Percentiles rank a stretch among this genome's conserved stretches.
These are phyloP conservation scores for Gracilaria vermiculophylla DNA, from an alignment of 23 red algal genomes.

Conservation along the genomic window DNA sequence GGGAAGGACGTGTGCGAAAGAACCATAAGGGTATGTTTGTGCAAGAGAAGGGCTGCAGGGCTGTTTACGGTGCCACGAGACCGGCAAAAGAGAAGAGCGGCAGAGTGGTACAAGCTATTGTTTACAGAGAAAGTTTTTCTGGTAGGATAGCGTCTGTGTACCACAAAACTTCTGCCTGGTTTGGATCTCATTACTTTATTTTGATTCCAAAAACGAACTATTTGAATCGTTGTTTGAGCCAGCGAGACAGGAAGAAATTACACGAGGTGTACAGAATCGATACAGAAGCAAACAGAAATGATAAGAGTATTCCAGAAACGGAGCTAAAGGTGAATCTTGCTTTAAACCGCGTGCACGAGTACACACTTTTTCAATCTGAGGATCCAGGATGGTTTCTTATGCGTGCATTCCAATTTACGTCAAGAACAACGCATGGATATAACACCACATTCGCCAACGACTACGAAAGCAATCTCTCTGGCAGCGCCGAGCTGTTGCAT, in stretches of 20 bases:
- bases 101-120: not conserved
- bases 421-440: not conserved
- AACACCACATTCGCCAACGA: not conserved
- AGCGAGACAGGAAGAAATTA: not conserved
- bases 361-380: not conserved
- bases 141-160: conserved; percentile 16
- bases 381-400: conserved; percentile 20
- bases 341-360: not conserved
- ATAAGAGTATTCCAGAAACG: not conserved
- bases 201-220: not conserved
- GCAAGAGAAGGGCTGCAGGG: not conserved
- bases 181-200: not conserved
- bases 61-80: not conserved
- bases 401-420: conserved; percentile 12
- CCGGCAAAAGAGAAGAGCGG: not conserved
- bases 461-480: not conserved
- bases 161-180: not conserved
- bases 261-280: not conserved
- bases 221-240: not conserved
- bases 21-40: not conserved
- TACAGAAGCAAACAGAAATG: not conserved
- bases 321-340: not conserved
- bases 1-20: not conserved
- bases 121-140: not conserved
- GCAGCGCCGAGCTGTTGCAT: no score